Evolutionary conservation across 495 filamentous ascomycete genomes (phyloP), one percentile per base, ranked within the genome.

Genomic region (Aspergillus coremiiformis): DNA sequence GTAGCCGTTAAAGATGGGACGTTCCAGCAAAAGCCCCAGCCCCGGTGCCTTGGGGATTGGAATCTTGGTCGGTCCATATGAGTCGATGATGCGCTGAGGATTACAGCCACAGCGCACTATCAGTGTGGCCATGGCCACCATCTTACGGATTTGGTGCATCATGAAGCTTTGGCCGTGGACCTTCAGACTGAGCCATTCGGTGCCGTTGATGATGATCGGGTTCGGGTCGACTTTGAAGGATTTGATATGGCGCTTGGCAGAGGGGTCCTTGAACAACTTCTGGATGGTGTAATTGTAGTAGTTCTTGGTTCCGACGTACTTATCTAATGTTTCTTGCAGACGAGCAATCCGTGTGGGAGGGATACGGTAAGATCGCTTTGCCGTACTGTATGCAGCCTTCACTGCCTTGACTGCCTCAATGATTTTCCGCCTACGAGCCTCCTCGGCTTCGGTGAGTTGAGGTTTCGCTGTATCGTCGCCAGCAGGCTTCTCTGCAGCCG

Each of bases 61-160:
- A 54, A 95, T 80, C n/a, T 79, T 80, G 4, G 75, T 68, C 1
- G 76, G 64, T 1, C 78, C 76, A 57, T 87, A 92, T 29, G 79
- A 84, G 42, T 95, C 82, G 0, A 66, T 59, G 51, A 97, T 89
- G 24, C 81, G 76, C 3, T 71, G 65, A 19, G 83, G 73, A 11
- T 82, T 75, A 35, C 83, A 82, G 39, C 90, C 94, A 66, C 85
- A 89, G 37, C 93, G 82, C 2, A 91, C 84, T 4, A 90, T 73
- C 49, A 98, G 78, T 8, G 89, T 77, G 32, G 83, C 87, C 89
- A 97, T 90, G 54, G 85, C 87, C 14, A 98, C 87, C 93, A 98
- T 98, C 69, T 96, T 96, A 53, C 93, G 86, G 67, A 98, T 98
- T 68, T 98, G 93, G 66, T 98, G 93, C 93, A 98, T 98, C 93